phyloP scores from a whole-genome alignment of 495 filamentous ascomycete genomes.

The Podospora pseudocomata region DNA sequence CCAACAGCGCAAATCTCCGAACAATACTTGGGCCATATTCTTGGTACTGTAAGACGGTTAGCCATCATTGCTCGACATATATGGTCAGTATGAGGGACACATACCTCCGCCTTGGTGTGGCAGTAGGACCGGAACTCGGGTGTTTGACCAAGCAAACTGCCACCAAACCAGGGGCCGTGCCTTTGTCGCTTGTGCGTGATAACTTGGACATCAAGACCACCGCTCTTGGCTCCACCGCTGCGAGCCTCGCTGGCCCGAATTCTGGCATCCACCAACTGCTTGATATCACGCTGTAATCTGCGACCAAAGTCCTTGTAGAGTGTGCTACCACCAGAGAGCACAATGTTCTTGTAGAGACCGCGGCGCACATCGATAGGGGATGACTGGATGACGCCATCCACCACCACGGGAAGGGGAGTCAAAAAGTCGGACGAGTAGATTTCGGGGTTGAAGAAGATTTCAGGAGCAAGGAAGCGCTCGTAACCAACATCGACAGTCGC shows the following conservation, averaged over 20 bases:
- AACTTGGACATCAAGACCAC: slow-evolving; percentile 92
- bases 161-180: slow-evolving; percentile 97
- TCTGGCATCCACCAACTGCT: slow-evolving; percentile 76
- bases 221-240: slow-evolving; percentile 86
- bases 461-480: slow-evolving; percentile 94
- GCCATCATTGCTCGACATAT: slow-evolving; percentile 5
- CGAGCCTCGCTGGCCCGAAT: slow-evolving; percentile 66
- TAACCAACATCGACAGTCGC: slow-evolving; percentile 91
- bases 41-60: slow-evolving; percentile 60
- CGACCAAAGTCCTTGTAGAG: slow-evolving; percentile 97
- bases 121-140: slow-evolving; percentile 99
- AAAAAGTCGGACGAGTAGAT: slow-evolving; percentile 98
- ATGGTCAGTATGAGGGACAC: slow-evolving; percentile 14
- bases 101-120: slow-evolving; percentile 85
- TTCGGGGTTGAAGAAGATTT: slow-evolving; percentile 99
- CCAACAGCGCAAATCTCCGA: slow-evolving; percentile 87
- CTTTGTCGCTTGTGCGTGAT: slow-evolving; percentile 94
- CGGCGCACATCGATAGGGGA: slow-evolving; percentile 95
- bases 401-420: slow-evolving; percentile 87
- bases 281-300: slow-evolving; percentile 92
- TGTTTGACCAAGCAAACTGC: slow-evolving; percentile 91
- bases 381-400: slow-evolving; percentile 94
- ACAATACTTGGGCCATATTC: slow-evolving; percentile 95
- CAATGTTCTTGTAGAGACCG: slow-evolving; percentile 99
- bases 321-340: slow-evolving; percentile 92